A percentile compares a stretch with the other conserved stretches of the same genome.
Conservation (phyloP, 371 early-diverging fungal species). For the Rhizopus microsporus region DNA sequence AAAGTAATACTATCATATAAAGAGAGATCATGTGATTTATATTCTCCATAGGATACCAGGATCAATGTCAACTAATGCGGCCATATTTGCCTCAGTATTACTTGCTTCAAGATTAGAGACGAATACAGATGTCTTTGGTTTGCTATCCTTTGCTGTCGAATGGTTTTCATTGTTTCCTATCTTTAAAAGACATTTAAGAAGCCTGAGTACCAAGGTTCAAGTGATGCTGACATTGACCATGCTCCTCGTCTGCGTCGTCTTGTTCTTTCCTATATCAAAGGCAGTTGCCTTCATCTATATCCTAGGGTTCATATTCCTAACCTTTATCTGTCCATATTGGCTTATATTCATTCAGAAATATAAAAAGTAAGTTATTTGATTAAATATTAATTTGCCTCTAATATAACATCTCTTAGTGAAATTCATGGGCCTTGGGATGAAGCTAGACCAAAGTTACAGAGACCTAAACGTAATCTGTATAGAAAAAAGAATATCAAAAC, state of each 20-base stretch:
- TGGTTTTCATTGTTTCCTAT: constrained; percentile 95
- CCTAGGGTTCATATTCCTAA: constrained; percentile 71
- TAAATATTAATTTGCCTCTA: not conserved
- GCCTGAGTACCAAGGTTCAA: constrained; percentile 59
- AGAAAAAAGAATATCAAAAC: constrained; percentile 22
- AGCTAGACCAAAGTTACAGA: constrained; percentile 76
- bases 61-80: constrained; percentile 92
- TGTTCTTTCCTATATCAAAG: constrained; percentile 71
- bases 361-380: constrained; percentile 75
- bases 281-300: constrained; percentile 72
- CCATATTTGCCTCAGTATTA: constrained; percentile 92
- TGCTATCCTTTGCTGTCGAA: constrained; percentile 85
- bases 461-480: constrained; percentile 36
- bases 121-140: constrained; percentile 85
- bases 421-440: constrained; percentile 98
- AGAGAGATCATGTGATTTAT: not conserved
- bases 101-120: constrained; percentile 87
- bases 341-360: constrained; percentile 89
- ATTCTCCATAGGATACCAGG: constrained; percentile 75
- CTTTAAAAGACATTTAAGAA: constrained; percentile 74
- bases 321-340: constrained; percentile 89
- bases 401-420: constrained; percentile 53
- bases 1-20: constrained; percentile 37
- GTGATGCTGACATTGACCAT: constrained; percentile 62
- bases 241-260: constrained; percentile 56